Base-by-base conservation (phyloP, 1,284 basidiomycete genomes). In the Cryptococcus wingfieldii region DNA sequence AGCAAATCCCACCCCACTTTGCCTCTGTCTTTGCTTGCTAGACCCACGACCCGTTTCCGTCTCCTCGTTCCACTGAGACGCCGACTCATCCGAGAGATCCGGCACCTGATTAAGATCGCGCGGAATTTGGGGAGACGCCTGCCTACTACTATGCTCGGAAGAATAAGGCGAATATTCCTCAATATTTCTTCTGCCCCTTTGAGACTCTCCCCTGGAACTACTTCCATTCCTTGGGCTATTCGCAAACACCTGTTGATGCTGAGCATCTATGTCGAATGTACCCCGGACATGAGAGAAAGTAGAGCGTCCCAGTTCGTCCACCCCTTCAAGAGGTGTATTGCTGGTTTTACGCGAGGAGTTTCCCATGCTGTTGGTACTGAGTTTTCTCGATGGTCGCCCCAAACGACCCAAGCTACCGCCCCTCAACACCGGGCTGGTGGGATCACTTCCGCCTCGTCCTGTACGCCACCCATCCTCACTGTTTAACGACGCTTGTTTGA, bases 211-310 rank as follows among this genome's bases (percentile, higher is more conserved):
- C 3, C 42, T 44, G 12, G 42, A 44, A 13, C 42, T 19, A 19
- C 42, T 44, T 19, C 25, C 19, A 19, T 25, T 31, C 16, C 6
- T 34, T 34, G 31, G 31, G 10, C 31, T 34, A 10, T 34, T 12
- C 38, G 38, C 51, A 39, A 46, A 47, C 34, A 53, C 51, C 18
- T 50, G 27, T 27, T 34, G 19, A 34, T 50, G 39, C 27, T 47
- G 38, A 6, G 14, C 46, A 25, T 54, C 53, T 14, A 45, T 28
- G 41, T 55, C 53, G 34, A 55, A 54, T 19, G 47, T 54, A 3
- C 38, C 47, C 16, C 53, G 25, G 31, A 54, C 41, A 5, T 47
- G 53, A 5, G 47, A 49, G 2, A 54, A 18, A 2, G 25, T 44
- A 10, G 52, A 47, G 5, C 23, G 47, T 10, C 38, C 37, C 38